Base-by-base conservation (phyloP, 331 rosid genomes). In the Malus hybrid region DNA sequence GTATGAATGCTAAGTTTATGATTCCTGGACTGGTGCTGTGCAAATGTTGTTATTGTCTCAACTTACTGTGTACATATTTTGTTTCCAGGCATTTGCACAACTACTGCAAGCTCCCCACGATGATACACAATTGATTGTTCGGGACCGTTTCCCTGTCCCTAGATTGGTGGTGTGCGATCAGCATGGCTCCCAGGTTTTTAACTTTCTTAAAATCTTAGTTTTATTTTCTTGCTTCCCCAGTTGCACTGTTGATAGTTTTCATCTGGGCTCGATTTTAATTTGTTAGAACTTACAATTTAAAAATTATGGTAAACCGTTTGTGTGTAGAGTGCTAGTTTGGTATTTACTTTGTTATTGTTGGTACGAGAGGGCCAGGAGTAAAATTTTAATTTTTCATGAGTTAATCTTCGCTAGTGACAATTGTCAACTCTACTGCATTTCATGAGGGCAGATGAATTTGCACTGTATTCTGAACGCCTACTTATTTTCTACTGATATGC, bases 101-200 rank as follows among this genome's bases (percentile, higher is more conserved):
- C 83, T 94, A 82, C 78, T 94, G 82, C 87, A 65, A 77, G 92
- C 97, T 82, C 99, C 99, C 1, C 88, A 80, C 24, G 92, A 79
- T 27, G 99, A 94, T 81, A 89, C 99, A 66, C 86, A 92, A 73
- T 55, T 85, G 22, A 78, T 94, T 67, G 80, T 83, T 68, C 74
- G 81, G 73, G 99, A 89, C 24, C 96, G 97, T 69, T 94, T 94
- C 76, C 99, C 99, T 64, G 97, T 89, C 36, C 97, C 99, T 69
- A 90, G 99, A 73, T 73, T 94, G 93, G 99, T 94, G 66, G 93
- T 92, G 65, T 94, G 99, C 22, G 99, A 94, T 77, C 99, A 94
- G 74, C 99, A 92, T 77, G 99, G 99, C 75, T 94, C 99, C 71
- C 99, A 92, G 99, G 97, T 94, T 69, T 65, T 86, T 81, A 39